Percentiles rank a stretch among this genome's conserved stretches.
These are phyloP conservation scores for Apiospora kogelbergensis DNA, from an alignment of 2,329 filamentous ascomycete species.

Conservation along the genomic window DNA sequence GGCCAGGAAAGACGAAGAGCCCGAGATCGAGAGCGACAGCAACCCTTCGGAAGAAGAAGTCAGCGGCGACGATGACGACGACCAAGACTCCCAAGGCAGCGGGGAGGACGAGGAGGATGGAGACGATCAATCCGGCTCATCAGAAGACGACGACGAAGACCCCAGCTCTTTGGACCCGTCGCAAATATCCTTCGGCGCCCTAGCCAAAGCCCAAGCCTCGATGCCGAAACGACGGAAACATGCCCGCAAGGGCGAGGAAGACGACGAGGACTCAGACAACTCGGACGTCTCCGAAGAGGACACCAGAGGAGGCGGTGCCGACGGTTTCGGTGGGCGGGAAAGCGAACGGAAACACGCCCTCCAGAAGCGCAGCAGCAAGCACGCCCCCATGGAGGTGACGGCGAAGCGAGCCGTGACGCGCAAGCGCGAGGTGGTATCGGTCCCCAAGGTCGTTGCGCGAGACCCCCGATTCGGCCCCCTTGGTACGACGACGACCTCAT, in stretches of 20 bases:
- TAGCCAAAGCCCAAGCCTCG: slow-evolving; percentile 80
- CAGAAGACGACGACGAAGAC: slow-evolving; percentile 27
- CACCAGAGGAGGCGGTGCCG: slow-evolving; percentile 21
- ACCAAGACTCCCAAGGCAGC: slow-evolving; percentile 27
- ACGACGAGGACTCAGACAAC: slow-evolving; percentile 23
- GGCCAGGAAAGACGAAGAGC: slow-evolving; percentile 40
- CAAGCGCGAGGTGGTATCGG: slow-evolving; percentile 68
- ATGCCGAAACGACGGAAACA: slow-evolving; percentile 42
- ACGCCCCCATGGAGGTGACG: slow-evolving; percentile 81
- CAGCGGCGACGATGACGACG: slow-evolving; percentile 28
- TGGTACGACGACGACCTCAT: slow-evolving; percentile 24
- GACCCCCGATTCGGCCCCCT: slow-evolving; percentile 87
- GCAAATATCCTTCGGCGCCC: slow-evolving; percentile 81
- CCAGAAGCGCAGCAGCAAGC: slow-evolving; percentile 68
- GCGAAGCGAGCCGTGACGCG: slow-evolving; percentile 83
- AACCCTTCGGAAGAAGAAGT: slow-evolving; percentile 22
- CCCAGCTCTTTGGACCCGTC: slow-evolving; percentile 43
- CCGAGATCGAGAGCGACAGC: slow-evolving; percentile 36
- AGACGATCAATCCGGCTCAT: slow-evolving; percentile 16
- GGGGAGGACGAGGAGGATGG: slow-evolving; percentile 29
- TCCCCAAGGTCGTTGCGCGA: slow-evolving; percentile 60
- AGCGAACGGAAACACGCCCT: slow-evolving; percentile 21
- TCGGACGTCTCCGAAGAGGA: slow-evolving; percentile 36
- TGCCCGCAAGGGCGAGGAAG: slow-evolving; percentile 26
- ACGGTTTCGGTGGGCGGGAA: slow-evolving; percentile 36